A percentile compares a stretch with the other conserved stretches of the same genome.
Evolutionary conservation across 2,329 filamentous ascomycete genomes (phyloP).

Genomic region (Aspergillus sp.): DNA sequence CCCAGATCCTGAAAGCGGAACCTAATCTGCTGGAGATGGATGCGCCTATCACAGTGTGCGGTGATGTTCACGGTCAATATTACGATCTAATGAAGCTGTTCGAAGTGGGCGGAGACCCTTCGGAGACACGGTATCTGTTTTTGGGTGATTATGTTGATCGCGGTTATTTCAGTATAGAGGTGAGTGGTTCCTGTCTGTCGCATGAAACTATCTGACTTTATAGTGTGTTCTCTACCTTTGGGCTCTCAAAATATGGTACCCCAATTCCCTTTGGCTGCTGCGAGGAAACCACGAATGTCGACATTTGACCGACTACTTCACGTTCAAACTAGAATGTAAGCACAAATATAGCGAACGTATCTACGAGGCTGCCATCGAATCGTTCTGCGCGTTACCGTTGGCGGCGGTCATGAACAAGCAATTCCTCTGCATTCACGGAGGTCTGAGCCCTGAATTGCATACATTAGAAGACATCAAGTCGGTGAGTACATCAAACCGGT

Average conservation of each 20-base stretch:
- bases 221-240: slow-evolving; percentile 97
- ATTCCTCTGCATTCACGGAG: slow-evolving; percentile 97
- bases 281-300: slow-evolving; percentile 98
- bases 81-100: slow-evolving; percentile 99
- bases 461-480: slow-evolving; percentile 92
- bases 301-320: slow-evolving; percentile 99
- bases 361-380: slow-evolving; percentile 98
- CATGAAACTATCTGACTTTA: slow-evolving; percentile 12
- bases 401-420: slow-evolving; percentile 99
- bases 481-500: slow-evolving; percentile 57
- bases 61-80: slow-evolving; percentile 98
- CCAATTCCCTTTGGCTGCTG: slow-evolving; percentile 93
- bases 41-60: slow-evolving; percentile 96
- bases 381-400: slow-evolving; percentile 90
- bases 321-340: slow-evolving; percentile 99
- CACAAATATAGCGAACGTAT: slow-evolving; percentile 98
- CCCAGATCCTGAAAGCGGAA: slow-evolving; percentile 84
- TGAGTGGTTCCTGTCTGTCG: slow-evolving; percentile 36
- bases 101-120: slow-evolving; percentile 94
- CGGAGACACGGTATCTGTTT: slow-evolving; percentile 96
- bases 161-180: slow-evolving; percentile 98
- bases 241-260: slow-evolving; percentile 99
- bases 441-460: slow-evolving; percentile 92
- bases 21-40: slow-evolving; percentile 99
- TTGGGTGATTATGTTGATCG: slow-evolving; percentile 97